Evolutionary conservation across 805 yeast genomes (phyloP).

Genomic region (Grigorovia transvaalensis): DNA sequence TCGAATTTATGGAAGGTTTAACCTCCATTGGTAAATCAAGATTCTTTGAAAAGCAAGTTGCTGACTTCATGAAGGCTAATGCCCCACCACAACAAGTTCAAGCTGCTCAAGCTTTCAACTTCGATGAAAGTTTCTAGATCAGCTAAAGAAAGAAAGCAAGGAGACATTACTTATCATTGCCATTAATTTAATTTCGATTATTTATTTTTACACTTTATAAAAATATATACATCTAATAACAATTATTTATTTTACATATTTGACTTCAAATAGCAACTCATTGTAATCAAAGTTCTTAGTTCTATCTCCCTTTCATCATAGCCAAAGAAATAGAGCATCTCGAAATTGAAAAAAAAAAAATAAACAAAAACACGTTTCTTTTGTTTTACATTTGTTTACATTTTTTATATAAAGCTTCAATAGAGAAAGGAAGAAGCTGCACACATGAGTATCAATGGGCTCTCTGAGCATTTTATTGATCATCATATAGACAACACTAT

Average conservation of each 20-base stretch:
- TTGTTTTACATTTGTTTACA: neutral
- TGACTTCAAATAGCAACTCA: neutral
- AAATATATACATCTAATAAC: neutral
- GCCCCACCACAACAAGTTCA: constrained; percentile 39
- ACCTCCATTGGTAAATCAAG: constrained; percentile 96
- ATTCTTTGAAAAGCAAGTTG: constrained; percentile 96
- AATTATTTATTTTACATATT: neutral
- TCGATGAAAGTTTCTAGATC: constrained; percentile 83
- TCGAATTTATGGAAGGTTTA: constrained; percentile 96
- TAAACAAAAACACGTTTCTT: too few species aligned
- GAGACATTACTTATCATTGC: neutral
- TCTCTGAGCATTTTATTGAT: neutral
- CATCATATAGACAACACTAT: neutral
- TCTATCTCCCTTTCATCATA: too few species aligned
- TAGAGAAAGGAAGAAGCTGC: neutral
- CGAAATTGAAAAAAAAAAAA: too few species aligned
- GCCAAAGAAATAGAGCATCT: too few species aligned
- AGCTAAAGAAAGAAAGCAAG: neutral
- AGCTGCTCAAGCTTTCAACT: constrained; percentile 47
- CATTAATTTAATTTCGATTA: neutral
- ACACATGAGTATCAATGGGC: neutral
- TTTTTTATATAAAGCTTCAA: too few species aligned
- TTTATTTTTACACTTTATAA: neutral
- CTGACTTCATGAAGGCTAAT: constrained; percentile 97
- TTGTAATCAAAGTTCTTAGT: neutral